Percentiles rank a stretch among this genome's conserved stretches.
These are phyloP conservation scores for Penicillium steckii DNA, from an alignment of 495 filamentous ascomycete genomes.

Conservation along the genomic window DNA sequence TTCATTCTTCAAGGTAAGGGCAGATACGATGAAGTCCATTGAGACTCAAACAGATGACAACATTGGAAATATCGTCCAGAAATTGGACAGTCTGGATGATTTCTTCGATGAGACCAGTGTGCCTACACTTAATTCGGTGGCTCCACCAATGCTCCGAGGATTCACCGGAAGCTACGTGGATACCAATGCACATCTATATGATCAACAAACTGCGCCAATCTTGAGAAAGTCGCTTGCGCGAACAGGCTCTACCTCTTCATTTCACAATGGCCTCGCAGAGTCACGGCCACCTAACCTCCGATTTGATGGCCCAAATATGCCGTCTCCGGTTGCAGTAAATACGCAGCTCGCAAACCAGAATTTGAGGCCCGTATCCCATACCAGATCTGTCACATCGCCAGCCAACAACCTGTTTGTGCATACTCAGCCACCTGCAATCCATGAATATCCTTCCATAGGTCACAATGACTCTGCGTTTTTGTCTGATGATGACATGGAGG, in stretches of 20 bases:
- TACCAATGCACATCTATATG: constrained; percentile 82
- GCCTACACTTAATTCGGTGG: constrained; percentile 40
- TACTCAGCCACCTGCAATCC: constrained; percentile 21
- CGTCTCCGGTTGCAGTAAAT: constrained; percentile 38
- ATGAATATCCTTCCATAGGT: constrained; percentile 28
- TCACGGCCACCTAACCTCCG: constrained; percentile 54
- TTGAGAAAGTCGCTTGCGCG: constrained; percentile 75
- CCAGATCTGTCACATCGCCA: constrained; percentile 73
- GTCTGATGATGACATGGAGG: constrained; percentile 45
- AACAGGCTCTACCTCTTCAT: constrained; percentile 70
- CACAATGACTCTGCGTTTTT: constrained; percentile 51
- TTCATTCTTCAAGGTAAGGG: constrained; percentile 74
- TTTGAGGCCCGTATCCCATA: constrained; percentile 58
- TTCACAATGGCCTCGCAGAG: constrained; percentile 87
- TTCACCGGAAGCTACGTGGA: constrained; percentile 68
- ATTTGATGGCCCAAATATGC: constrained; percentile 62
- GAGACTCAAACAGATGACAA: constrained; percentile 74
- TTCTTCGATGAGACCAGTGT: constrained; percentile 76
- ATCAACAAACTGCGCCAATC: constrained; percentile 90
- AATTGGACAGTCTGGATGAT: constrained; percentile 90
- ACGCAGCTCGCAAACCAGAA: constrained; percentile 26
- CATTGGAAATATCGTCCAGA: constrained; percentile 82
- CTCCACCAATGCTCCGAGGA: constrained; percentile 57
- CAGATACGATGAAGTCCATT: constrained; percentile 90
- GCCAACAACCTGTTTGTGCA: constrained; percentile 55